Percentiles rank a stretch among this genome's conserved stretches.
Conservation (phyloP, 139 green algal genomes). For the Chlamydomonas sp. region DNA sequence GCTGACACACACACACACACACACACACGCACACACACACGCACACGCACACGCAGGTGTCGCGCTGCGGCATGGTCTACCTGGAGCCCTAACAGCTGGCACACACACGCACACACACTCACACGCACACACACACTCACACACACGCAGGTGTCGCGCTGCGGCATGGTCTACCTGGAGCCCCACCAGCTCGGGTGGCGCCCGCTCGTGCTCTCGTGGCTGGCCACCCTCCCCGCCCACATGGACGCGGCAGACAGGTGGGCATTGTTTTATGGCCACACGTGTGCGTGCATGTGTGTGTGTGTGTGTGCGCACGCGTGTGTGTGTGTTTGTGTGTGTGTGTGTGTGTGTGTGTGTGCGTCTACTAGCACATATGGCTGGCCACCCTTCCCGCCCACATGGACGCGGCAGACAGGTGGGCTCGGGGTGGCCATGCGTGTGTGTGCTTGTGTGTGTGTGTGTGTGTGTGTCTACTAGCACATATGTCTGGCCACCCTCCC, state of each 20-base stretch:
- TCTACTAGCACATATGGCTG: too few species aligned
- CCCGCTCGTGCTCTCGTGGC: constrained; percentile 56
- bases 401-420: too few species aligned
- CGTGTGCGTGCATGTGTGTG: constrained; percentile 2
- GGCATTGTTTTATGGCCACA: background rate
- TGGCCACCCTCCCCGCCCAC: constrained; percentile 39
- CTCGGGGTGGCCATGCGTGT: too few species aligned
- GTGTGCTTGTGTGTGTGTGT: too few species aligned
- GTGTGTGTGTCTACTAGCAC: too few species aligned
- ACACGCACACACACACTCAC: too few species aligned
- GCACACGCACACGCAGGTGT: too few species aligned
- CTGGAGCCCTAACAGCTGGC: constrained; percentile 68
- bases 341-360: too few species aligned
- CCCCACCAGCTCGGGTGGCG: constrained; percentile 63
- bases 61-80: constrained; percentile 58
- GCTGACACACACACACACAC: constrained; percentile 39
- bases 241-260: constrained; percentile 21
- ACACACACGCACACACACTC: constrained; percentile 33
- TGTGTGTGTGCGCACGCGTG: background rate
- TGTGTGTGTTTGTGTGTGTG: too few species aligned
- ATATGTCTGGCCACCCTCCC: too few species aligned
- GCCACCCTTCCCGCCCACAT: too few species aligned
- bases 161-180: constrained; percentile 66
- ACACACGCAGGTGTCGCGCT: too few species aligned
- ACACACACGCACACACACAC: constrained; percentile 39